Base-by-base conservation (phyloP, 306 rosid genomes). In the Malus orientalis region DNA sequence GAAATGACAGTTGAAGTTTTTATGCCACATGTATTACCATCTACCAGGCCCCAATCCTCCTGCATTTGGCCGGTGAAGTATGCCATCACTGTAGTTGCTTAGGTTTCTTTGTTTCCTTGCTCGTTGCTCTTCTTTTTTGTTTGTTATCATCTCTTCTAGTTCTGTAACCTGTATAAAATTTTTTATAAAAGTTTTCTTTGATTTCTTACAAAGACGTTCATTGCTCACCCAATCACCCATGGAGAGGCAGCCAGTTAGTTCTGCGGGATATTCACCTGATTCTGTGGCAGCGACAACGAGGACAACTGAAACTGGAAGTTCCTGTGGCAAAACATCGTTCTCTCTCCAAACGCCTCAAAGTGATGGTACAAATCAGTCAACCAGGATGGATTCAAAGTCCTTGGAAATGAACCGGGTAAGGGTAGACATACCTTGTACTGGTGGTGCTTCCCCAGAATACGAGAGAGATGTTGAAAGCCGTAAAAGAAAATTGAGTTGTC, bases 201-300 rank as follows among this genome's bases (percentile, higher is more conserved):
- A 33, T 18, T 19, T 63, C 75, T 45, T 81, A 6, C 25, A 38
- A 84, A 94, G 98, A 89, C 97, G 89, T 82, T 94, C 98, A 59
- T 84, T 94, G 95, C 96, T 94, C 70, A 94, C 90, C 78, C 98
- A 92, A 89, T 83, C 96, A 53, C 97, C 93, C 8, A 70, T 73
- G 44, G 85, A 60, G 29, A 84, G 81, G 78, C 80, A 77, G 77
- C 75, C 63, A 29, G 73, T 76, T 0, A 72, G 69, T 75, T 80
- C 87, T 20, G 71, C 85, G 47, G 66, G 81, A 47, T 63, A 76
- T 53, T 86, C 86, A 67, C 90, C 98, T 49, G 81, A 82, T 76
- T 62, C 71, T 55, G 70, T 69, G 74, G 79, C 86, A 10, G 69
- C 81, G 30, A 65, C 82, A 69, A 73, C 76, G 36, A 84, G 71